A percentile compares a stretch with the other conserved stretches of the same genome.
phyloP scores from a whole-genome alignment of 2,329 filamentous ascomycete genomes.

The Calonectria honghensis region DNA sequence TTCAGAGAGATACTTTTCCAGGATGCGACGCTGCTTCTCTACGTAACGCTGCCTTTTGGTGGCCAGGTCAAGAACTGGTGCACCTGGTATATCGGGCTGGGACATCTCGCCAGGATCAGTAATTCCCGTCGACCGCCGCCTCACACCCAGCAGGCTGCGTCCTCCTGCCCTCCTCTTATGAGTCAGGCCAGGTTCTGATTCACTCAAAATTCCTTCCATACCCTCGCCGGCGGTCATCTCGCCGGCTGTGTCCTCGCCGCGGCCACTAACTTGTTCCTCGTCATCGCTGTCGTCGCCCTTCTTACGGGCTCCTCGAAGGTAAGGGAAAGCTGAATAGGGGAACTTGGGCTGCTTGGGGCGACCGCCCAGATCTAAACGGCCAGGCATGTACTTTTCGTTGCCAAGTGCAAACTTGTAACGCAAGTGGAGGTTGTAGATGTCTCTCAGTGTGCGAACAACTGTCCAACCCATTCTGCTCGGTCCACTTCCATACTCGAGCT shows the following conservation, averaged over 20 bases:
- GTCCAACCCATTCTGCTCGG: constrained; percentile 98
- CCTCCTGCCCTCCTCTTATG: constrained; percentile 70
- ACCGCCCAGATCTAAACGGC: constrained; percentile 78
- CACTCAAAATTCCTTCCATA: constrained; percentile 67
- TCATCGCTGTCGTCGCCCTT: constrained; percentile 88
- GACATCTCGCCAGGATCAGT: constrained; percentile 69
- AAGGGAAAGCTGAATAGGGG: constrained; percentile 91
- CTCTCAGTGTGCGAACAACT: constrained; percentile 88
- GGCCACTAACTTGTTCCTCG: constrained; percentile 71
- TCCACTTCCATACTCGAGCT: constrained; percentile 96
- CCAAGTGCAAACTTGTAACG: constrained; percentile 93
- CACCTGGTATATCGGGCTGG: constrained; percentile 63
- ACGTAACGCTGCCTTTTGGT: constrained; percentile 76
- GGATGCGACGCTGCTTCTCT: constrained; percentile 87
- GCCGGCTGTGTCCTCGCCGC: constrained; percentile 67
- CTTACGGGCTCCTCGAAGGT: constrained; percentile 86
- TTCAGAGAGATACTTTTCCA: constrained; percentile 93
- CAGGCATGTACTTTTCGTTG: constrained; percentile 87
- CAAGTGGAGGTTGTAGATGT: constrained; percentile 94
- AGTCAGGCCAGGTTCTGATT: constrained; percentile 57
- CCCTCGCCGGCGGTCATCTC: constrained; percentile 78
- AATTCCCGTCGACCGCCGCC: constrained; percentile 71
- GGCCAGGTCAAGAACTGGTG: constrained; percentile 69
- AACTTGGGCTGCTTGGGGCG: constrained; percentile 91
- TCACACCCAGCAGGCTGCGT: constrained; percentile 72